phyloP scores from a whole-genome alignment of 208 protist species.

The Naegleria gruberi region DNA sequence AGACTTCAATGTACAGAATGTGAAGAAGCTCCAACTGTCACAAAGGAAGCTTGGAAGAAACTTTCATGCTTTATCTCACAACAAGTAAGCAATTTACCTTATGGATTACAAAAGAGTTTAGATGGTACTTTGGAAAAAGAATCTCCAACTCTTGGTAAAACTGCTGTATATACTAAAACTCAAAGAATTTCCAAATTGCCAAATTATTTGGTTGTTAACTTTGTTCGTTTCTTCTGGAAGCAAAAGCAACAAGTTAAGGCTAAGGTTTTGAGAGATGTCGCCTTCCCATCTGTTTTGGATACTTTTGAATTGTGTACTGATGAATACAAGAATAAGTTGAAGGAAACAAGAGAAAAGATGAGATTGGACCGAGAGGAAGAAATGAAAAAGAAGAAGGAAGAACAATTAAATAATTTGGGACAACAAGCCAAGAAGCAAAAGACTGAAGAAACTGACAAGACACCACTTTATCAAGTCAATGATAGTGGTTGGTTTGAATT shows the following conservation, averaged over 20 bases:
- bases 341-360: background rate
- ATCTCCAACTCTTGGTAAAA: slow-evolving; percentile 42
- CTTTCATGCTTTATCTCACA: slow-evolving; percentile 66
- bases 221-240: slow-evolving; percentile 76
- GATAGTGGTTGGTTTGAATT: slow-evolving; percentile 70
- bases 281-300: slow-evolving; percentile 12
- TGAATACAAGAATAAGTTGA: slow-evolving; percentile 4
- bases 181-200: slow-evolving; percentile 55
- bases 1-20: background rate
- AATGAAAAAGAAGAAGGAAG: slow-evolving; percentile 12
- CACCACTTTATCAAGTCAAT: background rate
- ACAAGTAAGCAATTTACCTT: slow-evolving; percentile 62
- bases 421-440: background rate
- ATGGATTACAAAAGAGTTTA: slow-evolving; percentile 59
- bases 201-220: slow-evolving; percentile 69
- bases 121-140: slow-evolving; percentile 50
- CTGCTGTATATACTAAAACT: slow-evolving; percentile 48
- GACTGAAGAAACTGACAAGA: slow-evolving; percentile 16
- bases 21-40: slow-evolving; percentile 16
- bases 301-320: slow-evolving; percentile 19
- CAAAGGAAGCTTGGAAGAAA: slow-evolving; percentile 54
- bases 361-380: background rate
- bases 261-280: slow-evolving; percentile 16
- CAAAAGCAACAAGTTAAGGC: slow-evolving; percentile 26
- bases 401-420: background rate